Evolutionary conservation across 1,284 basidiomycete genomes (phyloP), one percentile per base, ranked within the genome.

Genomic region (Takashimella koratensis): DNA sequence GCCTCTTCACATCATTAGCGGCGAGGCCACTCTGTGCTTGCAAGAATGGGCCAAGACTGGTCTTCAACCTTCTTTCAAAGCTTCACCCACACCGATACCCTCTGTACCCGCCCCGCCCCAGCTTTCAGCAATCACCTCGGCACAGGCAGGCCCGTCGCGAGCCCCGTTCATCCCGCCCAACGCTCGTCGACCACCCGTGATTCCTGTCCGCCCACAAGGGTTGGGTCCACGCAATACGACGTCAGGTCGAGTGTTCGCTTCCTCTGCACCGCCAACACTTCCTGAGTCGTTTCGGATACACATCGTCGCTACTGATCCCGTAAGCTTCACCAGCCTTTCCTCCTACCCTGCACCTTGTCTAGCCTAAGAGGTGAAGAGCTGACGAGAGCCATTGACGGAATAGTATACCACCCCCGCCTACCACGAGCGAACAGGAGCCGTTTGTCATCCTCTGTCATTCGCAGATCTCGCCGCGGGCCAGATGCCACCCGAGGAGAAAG

Each of bases 331-430:
- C 16, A 36, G 8, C 30, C 16, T 36, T 36, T 36, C 30, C 30
- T 36, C n/a, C n/a, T n/a, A n/a, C n/a, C n/a, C n/a, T n/a, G n/a
- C n/a, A n/a, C n/a, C n/a, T n/a, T n/a, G n/a, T n/a, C n/a, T n/a
- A n/a, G n/a, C n/a, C n/a, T n/a, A n/a, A n/a, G n/a, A n/a, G n/a
- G n/a, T n/a, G n/a, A n/a, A n/a, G n/a, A n/a, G n/a, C n/a, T n/a
- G n/a, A n/a, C n/a, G n/a, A n/a, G n/a, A n/a, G n/a, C n/a, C n/a
- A n/a, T n/a, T n/a, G n/a, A n/a, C 16, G 30, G 8, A 36, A 4
- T 57, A 84, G 82, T 83, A 78, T 53, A 84, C 82, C 1, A 66
- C 76, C 11, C 73, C 77, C 49, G 82, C 82, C 4, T 83, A 81
- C 59, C 66, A 72, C 13, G 68, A 73, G 10, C 77, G 83, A n/a